Evolutionary conservation across 148 eudicot species (phyloP).

Genomic region (Pharnaceum exiguum): DNA sequence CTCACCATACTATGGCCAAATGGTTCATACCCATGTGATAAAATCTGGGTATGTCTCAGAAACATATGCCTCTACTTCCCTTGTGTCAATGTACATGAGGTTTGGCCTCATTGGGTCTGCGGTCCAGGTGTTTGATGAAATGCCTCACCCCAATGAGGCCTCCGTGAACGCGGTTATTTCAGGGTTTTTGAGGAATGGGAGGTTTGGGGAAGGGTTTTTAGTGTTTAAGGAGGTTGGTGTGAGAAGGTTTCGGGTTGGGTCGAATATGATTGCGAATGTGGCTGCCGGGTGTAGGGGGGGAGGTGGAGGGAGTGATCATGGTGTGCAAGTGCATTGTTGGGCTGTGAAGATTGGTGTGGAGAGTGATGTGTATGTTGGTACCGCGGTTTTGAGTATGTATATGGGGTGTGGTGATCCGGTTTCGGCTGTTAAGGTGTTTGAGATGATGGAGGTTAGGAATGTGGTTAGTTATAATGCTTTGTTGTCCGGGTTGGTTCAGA

Average conservation of each 20-base stretch:
- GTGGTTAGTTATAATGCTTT: constrained; percentile 72
- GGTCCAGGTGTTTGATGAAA: constrained; percentile 49
- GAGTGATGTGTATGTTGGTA: constrained; percentile 57
- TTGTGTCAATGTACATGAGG: constrained; percentile 50
- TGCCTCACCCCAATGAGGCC: constrained; percentile 33
- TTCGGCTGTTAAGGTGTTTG: constrained; percentile 48
- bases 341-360: constrained; percentile 75
- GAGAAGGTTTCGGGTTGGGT: constrained; percentile 38
- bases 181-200: constrained; percentile 43
- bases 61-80: constrained; percentile 47
- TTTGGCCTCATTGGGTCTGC: constrained; percentile 30
- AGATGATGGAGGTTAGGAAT: constrained; percentile 35
- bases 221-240: constrained; percentile 43
- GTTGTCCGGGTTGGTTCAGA: constrained; percentile 60
- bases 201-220: constrained; percentile 32
- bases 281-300: constrained; percentile 43
- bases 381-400: constrained; percentile 59
- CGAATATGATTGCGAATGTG: constrained; percentile 61
- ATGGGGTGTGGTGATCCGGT: constrained; percentile 33
- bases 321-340: constrained; percentile 67
- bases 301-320: constrained; percentile 45
- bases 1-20: constrained; percentile 41
- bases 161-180: constrained; percentile 32
- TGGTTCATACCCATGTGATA: constrained; percentile 58
- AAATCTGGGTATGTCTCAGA: constrained; percentile 45